Base-by-base conservation (phyloP, 805 yeast species). In the Metschnikowia sp. region DNA sequence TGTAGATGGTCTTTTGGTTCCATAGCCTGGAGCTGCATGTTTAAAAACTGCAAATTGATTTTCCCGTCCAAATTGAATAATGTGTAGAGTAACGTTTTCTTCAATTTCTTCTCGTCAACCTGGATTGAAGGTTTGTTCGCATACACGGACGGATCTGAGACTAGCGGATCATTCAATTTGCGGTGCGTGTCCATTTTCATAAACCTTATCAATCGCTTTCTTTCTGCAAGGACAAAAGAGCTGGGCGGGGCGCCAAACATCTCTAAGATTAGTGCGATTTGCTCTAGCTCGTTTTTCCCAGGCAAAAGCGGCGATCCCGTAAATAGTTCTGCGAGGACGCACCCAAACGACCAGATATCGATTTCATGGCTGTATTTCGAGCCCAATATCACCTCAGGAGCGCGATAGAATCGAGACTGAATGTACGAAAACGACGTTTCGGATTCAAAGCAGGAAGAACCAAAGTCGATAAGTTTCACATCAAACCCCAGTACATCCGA, bases 291-390 rank as follows among this genome's bases (percentile, higher is more conserved):
- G 47, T 72, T 72, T 37, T 65, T 68, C 12, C 59, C 59, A 1
- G 59, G 56, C 10, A 56, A 45, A 8, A 56, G 32, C 10, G 59
- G 59, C 22, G 47, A 18, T 9, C 59, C 59, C 0, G 57, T 44
- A 38, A 48, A 56, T n/a, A 56, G 43, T 30, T 56, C 59, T 2
- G 57, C 55, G 41, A 84, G 69, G 7, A 89, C 84, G 40, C 96
- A 86, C 0, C 96, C 97, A 32, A 90, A 68, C 0, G 96, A 88
- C 89, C 96, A 89, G 87, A 96, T 88, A 63, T 89, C 97, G 33
- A 80, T 79, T 53, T 68, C 73, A n/a, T 63, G 61, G 49, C 70
- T 61, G 56, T 85, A 86, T 32, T 81, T 68, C 10, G 86, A 78
- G 1, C 92, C 94, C 3, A 86, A 46, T 10, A 83, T 66, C 5